A percentile compares a stretch with the other conserved stretches of the same genome.
Conservation (phyloP, 805 yeast genomes). For the Schizosaccharomyces osmophilus region DNA sequence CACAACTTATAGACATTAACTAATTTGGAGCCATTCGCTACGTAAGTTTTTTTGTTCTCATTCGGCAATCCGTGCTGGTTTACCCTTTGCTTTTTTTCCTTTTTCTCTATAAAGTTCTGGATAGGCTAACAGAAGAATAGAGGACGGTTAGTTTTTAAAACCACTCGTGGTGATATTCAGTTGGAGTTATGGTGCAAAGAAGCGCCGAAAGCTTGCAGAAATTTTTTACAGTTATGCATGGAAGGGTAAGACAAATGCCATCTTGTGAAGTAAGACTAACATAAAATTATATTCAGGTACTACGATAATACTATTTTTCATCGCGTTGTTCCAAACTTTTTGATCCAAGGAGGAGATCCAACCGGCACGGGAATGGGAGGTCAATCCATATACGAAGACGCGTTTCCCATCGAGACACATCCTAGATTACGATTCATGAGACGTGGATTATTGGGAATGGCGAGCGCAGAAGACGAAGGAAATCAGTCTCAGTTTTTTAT, state of each 20-base stretch:
- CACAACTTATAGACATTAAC: not conserved
- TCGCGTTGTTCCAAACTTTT: slow-evolving; percentile 14
- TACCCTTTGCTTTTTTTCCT: too few relatives aligned
- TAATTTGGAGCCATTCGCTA: not conserved
- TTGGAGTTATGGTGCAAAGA: slow-evolving; percentile 52
- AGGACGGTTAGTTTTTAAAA: not conserved
- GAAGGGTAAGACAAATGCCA: not conserved
- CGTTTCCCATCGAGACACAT: slow-evolving; percentile 23
- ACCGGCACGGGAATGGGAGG: slow-evolving; percentile 14
- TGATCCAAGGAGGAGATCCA: slow-evolving; percentile 18
- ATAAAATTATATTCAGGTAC: slow-evolving; percentile 8
- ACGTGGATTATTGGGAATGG: slow-evolving; percentile 33
- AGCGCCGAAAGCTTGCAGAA: slow-evolving; percentile 24
- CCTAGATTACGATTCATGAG: slow-evolving; percentile 25
- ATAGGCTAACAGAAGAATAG: not conserved
- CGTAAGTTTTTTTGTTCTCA: not conserved
- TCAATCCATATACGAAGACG: slow-evolving; percentile 3
- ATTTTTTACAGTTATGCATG: slow-evolving; percentile 26
- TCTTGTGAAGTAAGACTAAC: not conserved
- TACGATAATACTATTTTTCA: slow-evolving; percentile 14
- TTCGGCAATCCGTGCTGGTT: not conserved
- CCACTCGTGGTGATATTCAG: slow-evolving; percentile 16
- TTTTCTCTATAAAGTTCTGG: not conserved
- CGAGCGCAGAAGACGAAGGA: slow-evolving; percentile 15
- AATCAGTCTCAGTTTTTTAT: slow-evolving; percentile 23